These are phyloP conservation scores for Fusarium acutatum DNA, from an alignment of 2,329 filamentous ascomycete genomes.

Conservation along the genomic window DNA sequence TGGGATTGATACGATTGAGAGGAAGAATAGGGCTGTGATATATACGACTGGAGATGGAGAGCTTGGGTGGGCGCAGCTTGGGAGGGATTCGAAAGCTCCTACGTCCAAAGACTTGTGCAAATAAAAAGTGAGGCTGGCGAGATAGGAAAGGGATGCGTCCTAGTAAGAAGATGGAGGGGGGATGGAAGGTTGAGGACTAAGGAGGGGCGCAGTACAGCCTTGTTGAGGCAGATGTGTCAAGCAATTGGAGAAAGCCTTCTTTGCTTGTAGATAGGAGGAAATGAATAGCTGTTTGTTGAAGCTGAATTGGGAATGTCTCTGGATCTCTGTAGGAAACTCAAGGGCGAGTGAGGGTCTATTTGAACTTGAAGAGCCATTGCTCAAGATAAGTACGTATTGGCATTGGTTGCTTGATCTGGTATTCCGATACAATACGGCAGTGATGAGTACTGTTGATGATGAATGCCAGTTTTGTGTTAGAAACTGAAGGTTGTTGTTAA, in stretches of 20 bases:
- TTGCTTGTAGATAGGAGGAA: not conserved
- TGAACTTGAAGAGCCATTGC: slow-evolving; percentile 4
- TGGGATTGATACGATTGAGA: not conserved
- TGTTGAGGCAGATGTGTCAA: slow-evolving; percentile 2
- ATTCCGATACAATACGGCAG: not conserved
- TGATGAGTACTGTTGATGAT: not conserved
- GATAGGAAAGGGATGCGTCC: slow-evolving; percentile 20
- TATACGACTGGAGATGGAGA: slow-evolving; percentile 16
- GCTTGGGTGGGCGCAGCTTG: not conserved
- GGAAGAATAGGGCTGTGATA: slow-evolving; percentile 24
- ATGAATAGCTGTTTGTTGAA: not conserved
- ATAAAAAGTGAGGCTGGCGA: slow-evolving; percentile 35
- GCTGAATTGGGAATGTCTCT: not conserved
- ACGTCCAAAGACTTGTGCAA: not conserved
- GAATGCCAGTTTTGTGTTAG: slow-evolving; percentile 1
- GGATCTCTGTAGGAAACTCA: not conserved
- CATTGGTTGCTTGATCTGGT: not conserved
- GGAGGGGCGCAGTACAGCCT: slow-evolving; percentile 9
- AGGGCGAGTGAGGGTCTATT: slow-evolving; percentile 21
- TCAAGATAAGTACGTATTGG: not conserved
- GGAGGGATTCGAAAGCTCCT: not conserved
- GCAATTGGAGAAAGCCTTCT: not conserved
- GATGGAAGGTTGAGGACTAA: slow-evolving; percentile 6
- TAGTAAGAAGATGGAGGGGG: slow-evolving; percentile 27
- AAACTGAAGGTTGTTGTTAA: slow-evolving; percentile 2